Percentiles rank a stretch among this genome's conserved stretches.
Evolutionary conservation across 768 basidiomycete species (phyloP).

Genomic region (Macrolepiota dolichaula): DNA sequence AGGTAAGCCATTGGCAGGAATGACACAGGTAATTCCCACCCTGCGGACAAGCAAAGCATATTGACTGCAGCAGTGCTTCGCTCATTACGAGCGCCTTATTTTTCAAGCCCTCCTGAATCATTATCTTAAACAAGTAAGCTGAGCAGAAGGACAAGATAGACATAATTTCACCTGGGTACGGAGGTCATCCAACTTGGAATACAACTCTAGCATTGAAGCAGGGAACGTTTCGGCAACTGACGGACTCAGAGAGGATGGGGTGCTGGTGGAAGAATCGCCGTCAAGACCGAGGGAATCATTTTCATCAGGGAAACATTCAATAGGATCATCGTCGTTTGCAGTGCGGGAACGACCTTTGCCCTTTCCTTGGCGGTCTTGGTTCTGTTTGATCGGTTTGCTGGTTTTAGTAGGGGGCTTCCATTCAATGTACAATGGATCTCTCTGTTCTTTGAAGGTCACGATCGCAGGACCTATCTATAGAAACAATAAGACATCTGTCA

Average conservation of each 20-base stretch:
- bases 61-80: not conserved
- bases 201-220: not conserved
- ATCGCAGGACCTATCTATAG: not conserved
- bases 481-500: not conserved
- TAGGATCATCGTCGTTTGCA: not conserved
- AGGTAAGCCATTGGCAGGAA: not conserved
- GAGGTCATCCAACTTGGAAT: not conserved
- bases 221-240: not conserved
- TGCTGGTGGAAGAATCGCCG: too few relatives aligned
- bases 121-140: not conserved
- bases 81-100: not conserved
- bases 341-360: not conserved
- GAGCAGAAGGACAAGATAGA: not conserved
- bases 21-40: not conserved
- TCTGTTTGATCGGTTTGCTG: not conserved
- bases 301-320: conserved; percentile 10
- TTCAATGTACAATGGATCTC: not conserved
- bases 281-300: not conserved
- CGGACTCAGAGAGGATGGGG: not conserved
- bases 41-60: not conserved
- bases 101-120: not conserved
- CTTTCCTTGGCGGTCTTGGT: not conserved
- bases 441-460: not conserved
- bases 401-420: conserved; percentile 11
- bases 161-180: not conserved